Conservation (phyloP, 2,329 filamentous ascomycete genomes). For the Calonectria multiphialidica region DNA sequence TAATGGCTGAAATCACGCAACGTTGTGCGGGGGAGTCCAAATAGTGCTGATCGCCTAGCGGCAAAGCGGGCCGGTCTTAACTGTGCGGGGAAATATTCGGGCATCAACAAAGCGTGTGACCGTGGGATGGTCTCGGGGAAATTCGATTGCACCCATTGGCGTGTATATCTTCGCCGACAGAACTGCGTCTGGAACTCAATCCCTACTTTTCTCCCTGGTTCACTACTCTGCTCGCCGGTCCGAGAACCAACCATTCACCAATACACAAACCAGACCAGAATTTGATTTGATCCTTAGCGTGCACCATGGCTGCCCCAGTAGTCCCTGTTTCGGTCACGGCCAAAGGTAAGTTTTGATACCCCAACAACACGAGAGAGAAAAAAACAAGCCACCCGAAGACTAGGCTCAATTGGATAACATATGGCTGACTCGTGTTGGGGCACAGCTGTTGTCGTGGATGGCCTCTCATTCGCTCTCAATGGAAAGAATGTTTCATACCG, state of each 20-base stretch:
- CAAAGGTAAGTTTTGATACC: neutral
- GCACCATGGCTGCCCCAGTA: neutral
- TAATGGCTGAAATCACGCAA: conserved; percentile 5
- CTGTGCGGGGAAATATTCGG: conserved; percentile 10
- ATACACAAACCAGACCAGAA: neutral
- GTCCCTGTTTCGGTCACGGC: neutral
- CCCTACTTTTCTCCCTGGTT: neutral
- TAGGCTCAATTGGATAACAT: neutral
- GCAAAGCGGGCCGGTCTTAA: conserved; percentile 3
- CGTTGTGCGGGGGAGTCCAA: neutral
- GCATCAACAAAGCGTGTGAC: neutral
- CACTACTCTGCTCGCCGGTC: neutral
- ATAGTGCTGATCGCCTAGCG: neutral
- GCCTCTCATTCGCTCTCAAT: conserved; percentile 68
- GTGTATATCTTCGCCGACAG: neutral
- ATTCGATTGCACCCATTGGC: neutral
- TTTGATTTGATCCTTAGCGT: neutral
- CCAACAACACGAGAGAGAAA: neutral
- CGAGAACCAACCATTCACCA: neutral
- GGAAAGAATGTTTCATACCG: conserved; percentile 70
- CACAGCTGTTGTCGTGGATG: conserved; percentile 65
- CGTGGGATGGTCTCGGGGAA: neutral
- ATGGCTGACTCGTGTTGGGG: neutral
- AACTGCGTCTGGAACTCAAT: conserved; percentile 1
- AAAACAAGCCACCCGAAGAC: neutral